phyloP scores from a whole-genome alignment of 306 rosid species.

The Sechiopsis laciniata region DNA sequence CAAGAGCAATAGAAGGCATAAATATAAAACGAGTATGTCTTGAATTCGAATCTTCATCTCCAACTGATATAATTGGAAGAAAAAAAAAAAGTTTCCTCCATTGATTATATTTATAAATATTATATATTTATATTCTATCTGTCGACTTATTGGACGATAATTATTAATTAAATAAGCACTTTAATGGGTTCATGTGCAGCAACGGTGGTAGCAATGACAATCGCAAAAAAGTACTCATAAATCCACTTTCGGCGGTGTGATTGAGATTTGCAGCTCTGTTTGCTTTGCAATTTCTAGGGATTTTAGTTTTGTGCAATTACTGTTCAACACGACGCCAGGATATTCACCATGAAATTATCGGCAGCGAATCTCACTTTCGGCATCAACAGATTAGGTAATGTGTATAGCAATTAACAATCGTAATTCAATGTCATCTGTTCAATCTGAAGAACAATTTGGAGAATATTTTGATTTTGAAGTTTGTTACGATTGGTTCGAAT shows the following conservation, averaged over 20 bases:
- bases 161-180: not conserved
- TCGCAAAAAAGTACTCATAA: not conserved
- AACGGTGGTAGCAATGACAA: not conserved
- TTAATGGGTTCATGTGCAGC: constrained; percentile 12
- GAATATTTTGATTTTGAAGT: not conserved
- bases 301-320: not conserved
- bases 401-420: not conserved
- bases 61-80: no score
- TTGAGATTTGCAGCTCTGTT: not conserved
- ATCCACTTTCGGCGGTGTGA: constrained; percentile 13
- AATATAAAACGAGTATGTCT: no score
- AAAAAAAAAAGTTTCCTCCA: no score
- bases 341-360: not conserved
- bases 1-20: no score
- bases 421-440: not conserved
- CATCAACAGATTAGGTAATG: not conserved
- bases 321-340: not conserved
- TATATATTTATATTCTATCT: not conserved
- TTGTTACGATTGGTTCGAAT: not conserved
- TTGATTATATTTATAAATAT: not conserved
- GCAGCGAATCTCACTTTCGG: not conserved
- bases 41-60: no score
- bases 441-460: not conserved
- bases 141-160: no score
- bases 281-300: not conserved